Base-by-base conservation (phyloP, 169 alveolate species). In the Pseudocohnilembus persalinus region DNA sequence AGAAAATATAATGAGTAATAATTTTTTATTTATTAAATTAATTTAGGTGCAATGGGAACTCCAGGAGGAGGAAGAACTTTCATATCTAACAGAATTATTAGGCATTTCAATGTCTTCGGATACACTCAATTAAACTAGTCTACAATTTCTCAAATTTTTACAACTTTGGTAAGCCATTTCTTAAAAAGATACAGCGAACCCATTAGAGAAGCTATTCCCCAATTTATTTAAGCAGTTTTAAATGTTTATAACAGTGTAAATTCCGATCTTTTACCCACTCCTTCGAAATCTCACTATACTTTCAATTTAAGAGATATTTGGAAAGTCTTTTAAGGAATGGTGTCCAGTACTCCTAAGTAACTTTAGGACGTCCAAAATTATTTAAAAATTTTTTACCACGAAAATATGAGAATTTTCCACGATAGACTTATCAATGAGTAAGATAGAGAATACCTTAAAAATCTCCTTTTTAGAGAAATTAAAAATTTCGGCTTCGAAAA, bases 51-150 rank as follows among this genome's bases (percentile, higher is more conserved):
- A 29, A 96, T 97, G 99, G 99, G 99, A 0, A 98, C 98, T 26
- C 99, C 99, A 0, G 99, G 99, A 0, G 99, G 99, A 25, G 99
- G 99, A 6, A 89, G 99, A 63, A 91, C 98, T 24, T 93, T 89
- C 88, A 95, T 96, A 81, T 94, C 98, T 26, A 93, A 95, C 81
- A 94, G 99, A 89, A 85, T 96, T 29, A 92, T 94, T 87, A 91
- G 99, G 78, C 99, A 97, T 87, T 96, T 96, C 88, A 96, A 96
- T 88, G 91, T 96, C 20, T 89, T 97, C 31, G 97, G 97, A 27
- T 96, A 96, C 81, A 95, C 98, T 27, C 98, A 96, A 84, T 89
- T 97, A 73, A 91, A 93, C 25, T 96, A 96, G 78, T 88, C 88
- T 29, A 90, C 96, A 29, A 96, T 97, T 80, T 89, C 92, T 32